phyloP scores from a whole-genome alignment of 345 rosid species.

The Noccaea bulbosa region DNA sequence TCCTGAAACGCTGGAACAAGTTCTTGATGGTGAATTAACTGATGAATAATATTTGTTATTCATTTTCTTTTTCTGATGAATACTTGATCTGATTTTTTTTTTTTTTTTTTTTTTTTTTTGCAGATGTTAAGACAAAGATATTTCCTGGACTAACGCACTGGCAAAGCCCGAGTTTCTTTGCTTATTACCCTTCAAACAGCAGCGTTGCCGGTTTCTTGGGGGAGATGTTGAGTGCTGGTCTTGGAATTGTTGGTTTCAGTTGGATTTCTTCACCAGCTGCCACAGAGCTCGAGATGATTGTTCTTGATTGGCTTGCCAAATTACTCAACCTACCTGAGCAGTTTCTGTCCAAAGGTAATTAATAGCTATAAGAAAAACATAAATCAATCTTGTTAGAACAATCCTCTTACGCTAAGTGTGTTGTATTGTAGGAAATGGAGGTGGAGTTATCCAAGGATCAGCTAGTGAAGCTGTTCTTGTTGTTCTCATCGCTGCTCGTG shows the following conservation, averaged over 20 bases:
- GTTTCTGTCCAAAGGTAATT: slow-evolving; percentile 72
- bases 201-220: slow-evolving; percentile 92
- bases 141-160: slow-evolving; percentile 88
- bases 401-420: slow-evolving; percentile 10
- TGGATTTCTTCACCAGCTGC: slow-evolving; percentile 96
- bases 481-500: slow-evolving; percentile 79
- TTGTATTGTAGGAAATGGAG: slow-evolving; percentile 72
- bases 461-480: slow-evolving; percentile 94
- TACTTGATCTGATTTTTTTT: neutral
- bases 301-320: slow-evolving; percentile 90
- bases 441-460: slow-evolving; percentile 93
- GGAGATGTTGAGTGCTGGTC: slow-evolving; percentile 94
- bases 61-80: neutral
- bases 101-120: neutral
- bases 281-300: slow-evolving; percentile 88
- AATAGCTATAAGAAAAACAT: neutral
- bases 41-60: neutral
- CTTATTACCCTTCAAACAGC: slow-evolving; percentile 85
- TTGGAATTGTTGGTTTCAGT: slow-evolving; percentile 78
- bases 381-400: neutral
- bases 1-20: slow-evolving; percentile 72
- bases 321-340: slow-evolving; percentile 73
- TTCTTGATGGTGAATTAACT: slow-evolving; percentile 70
- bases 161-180: slow-evolving; percentile 87
- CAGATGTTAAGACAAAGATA: slow-evolving; percentile 75